Base-by-base conservation (phyloP, 2,329 filamentous ascomycete species). In the Fusarium citri region DNA sequence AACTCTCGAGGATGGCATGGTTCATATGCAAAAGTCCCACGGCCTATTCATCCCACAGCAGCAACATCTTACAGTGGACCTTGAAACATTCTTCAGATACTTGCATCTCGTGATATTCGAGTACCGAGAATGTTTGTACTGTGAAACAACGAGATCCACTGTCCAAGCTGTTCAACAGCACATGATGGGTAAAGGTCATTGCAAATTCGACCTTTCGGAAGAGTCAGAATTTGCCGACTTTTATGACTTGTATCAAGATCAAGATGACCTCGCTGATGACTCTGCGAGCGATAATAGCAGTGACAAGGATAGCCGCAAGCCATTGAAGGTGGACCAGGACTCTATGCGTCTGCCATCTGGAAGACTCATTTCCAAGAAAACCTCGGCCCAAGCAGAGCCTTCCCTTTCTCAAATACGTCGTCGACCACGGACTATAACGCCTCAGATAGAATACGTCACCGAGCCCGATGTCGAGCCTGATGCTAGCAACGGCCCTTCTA, bases 171-270 rank as follows among this genome's bases (percentile, higher is more conserved):
- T 59, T 3, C 62, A 65, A 5, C 60, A 65, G 12, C 62, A 65
- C 2, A 65, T 65, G 53, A 37, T 18, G 6, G 53, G 62, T 0
- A 65, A 65, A n/a, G 62, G 62, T 0, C 62, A 65, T 5, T 65
- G 62, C 40, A 65, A 65, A 12, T 65, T 65, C 5, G 62, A 65
- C 7, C 12, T 65, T 2, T 37, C 53, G 0, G 53, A 59, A 3
- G 31, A 23, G 1, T 59, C 62, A 2, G 62, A 65, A 1, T 65
- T 65, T 9, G 53, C 46, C 23, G 62, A 65, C 2, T 65, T 65
- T 10, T 65, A 65, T 15, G 31, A 65, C 14, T 65, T 65, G 6
- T 47, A 41, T 1, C 20, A 18, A 6, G 7, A 15, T 5, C 45
- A 26, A 3, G 0, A 23, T 5, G 22, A 34, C 1, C 1, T 15